These are phyloP conservation scores for Bimuria novae-zelandiae DNA, from an alignment of 2,329 filamentous ascomycete genomes.

Conservation along the genomic window DNA sequence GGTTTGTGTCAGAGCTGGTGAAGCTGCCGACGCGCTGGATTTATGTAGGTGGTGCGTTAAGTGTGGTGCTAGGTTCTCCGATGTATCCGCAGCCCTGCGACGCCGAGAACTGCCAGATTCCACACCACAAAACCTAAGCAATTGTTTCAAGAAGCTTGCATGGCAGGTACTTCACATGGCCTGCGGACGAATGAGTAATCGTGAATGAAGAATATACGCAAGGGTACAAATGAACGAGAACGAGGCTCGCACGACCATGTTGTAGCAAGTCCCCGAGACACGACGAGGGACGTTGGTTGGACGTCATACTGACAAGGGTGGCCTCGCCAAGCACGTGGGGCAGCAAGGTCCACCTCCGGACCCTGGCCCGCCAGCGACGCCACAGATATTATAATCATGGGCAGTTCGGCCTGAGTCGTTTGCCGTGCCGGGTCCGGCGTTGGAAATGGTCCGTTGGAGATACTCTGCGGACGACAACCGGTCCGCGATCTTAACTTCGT, in stretches of 20 bases:
- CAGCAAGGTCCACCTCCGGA: too few relatives aligned
- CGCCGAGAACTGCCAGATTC: not conserved
- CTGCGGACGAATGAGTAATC: not conserved
- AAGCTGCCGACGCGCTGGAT: not conserved
- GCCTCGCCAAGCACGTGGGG: not conserved
- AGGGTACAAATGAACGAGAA: not conserved
- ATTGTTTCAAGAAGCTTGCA: not conserved
- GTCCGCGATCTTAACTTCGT: not conserved
- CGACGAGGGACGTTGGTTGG: not conserved
- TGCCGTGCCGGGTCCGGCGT: too few relatives aligned
- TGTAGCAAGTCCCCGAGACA: not conserved
- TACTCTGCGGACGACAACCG: not conserved
- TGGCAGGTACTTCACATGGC: not conserved
- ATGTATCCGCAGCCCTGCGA: not conserved
- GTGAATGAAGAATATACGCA: not conserved
- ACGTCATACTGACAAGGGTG: slow-evolving; percentile 2
- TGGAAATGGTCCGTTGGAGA: not conserved
- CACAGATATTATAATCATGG: too few relatives aligned
- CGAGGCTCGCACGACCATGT: slow-evolving; percentile 4
- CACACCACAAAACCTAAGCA: too few relatives aligned
- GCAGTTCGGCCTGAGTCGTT: too few relatives aligned
- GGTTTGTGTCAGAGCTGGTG: not conserved
- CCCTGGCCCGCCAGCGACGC: too few relatives aligned
- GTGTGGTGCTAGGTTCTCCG: slow-evolving; percentile 3
- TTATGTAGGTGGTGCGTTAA: slow-evolving; percentile 2